phyloP scores from a whole-genome alignment of 805 yeast species.

The Kuraishia molischiana region DNA sequence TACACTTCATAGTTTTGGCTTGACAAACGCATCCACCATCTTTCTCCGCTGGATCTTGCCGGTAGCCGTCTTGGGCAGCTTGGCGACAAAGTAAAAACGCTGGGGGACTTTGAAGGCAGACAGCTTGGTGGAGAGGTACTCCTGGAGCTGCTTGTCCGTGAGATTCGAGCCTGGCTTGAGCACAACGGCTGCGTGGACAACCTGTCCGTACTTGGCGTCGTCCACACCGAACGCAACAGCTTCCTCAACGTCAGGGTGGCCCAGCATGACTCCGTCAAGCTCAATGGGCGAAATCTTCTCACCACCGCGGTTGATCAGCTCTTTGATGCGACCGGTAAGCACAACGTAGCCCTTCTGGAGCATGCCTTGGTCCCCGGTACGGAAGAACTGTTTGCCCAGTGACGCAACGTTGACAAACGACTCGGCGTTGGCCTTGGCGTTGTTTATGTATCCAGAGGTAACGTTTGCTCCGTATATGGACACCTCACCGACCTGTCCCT shows the following conservation, averaged over 20 bases:
- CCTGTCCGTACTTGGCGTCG: slow-evolving; percentile 62
- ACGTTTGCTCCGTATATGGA: slow-evolving; percentile 59
- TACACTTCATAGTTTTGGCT: slow-evolving; percentile 18
- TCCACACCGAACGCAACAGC: slow-evolving; percentile 65
- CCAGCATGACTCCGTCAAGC: slow-evolving; percentile 50
- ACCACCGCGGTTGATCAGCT: slow-evolving; percentile 68
- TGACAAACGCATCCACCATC: slow-evolving; percentile 43
- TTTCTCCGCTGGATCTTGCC: slow-evolving; percentile 67
- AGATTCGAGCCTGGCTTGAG: slow-evolving; percentile 28
- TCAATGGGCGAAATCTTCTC: slow-evolving; percentile 72
- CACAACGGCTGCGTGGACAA: slow-evolving; percentile 62
- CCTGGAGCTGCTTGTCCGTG: slow-evolving; percentile 32
- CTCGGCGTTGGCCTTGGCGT: slow-evolving; percentile 60
- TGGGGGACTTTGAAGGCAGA: slow-evolving; percentile 54
- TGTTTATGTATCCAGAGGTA: slow-evolving; percentile 64
- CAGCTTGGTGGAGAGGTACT: slow-evolving; percentile 33
- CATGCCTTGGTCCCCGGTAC: slow-evolving; percentile 74
- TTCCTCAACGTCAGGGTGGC: slow-evolving; percentile 54
- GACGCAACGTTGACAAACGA: slow-evolving; percentile 36
- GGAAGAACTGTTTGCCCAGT: slow-evolving; percentile 43
- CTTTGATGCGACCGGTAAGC: slow-evolving; percentile 65
- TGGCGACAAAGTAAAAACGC: slow-evolving; percentile 45
- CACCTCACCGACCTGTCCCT: slow-evolving; percentile 59
- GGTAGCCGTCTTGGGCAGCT: slow-evolving; percentile 67
- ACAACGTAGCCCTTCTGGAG: slow-evolving; percentile 52